Evolutionary conservation across 352 stramenopile genomes (phyloP), one percentile per base, ranked within the genome.

Genomic region (Globisporangium emineosum): DNA sequence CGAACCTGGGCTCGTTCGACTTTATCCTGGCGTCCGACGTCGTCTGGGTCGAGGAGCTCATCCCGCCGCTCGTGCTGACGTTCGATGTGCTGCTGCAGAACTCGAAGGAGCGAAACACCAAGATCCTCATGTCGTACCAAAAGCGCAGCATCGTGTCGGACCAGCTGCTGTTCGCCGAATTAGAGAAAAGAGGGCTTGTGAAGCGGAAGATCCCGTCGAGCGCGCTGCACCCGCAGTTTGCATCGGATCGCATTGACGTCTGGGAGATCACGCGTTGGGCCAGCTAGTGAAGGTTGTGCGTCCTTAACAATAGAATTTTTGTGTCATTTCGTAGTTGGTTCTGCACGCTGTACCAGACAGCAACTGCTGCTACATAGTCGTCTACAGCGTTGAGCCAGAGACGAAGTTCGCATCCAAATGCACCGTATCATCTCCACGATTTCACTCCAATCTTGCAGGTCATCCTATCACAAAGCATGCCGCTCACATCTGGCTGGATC

Each of bases 1-100:
- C 53, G 5, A 61, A 90, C n/a, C 58, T 91, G 15, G 80, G 75
- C 23, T 62, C 79, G 32, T 67, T 97, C 29, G 86, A 97, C 61
- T 64, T 96, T 21, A 72, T 98, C 30, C 54, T 98, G 27, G 89
- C 88, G 27, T 93, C 91, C 8, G 91, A 97, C 67, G 90, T 98
- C 53, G 90, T 98, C 40, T 98, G 91, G 90, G 75, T 97, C 19
- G 78, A 94, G 49, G 76, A 91, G 60, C 83, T 97, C 42, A 93
- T 97, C 30, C 64, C 73, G 3, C 87, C 91, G 32, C 83, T 98
- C 21, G 90, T 97, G 19, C 19, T 65, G 17, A 95, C 90, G 0
- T 81, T 97, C 40, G 72, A 79, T 19, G 58, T 51, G 6, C 57
- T 94, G 51, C 40, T 90, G 42, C 67, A 60, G 4, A 57, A 78